Percentiles rank a stretch among this genome's conserved stretches.
phyloP scores from a whole-genome alignment of 2,329 filamentous ascomycete species.

The Xylaria multiplex region DNA sequence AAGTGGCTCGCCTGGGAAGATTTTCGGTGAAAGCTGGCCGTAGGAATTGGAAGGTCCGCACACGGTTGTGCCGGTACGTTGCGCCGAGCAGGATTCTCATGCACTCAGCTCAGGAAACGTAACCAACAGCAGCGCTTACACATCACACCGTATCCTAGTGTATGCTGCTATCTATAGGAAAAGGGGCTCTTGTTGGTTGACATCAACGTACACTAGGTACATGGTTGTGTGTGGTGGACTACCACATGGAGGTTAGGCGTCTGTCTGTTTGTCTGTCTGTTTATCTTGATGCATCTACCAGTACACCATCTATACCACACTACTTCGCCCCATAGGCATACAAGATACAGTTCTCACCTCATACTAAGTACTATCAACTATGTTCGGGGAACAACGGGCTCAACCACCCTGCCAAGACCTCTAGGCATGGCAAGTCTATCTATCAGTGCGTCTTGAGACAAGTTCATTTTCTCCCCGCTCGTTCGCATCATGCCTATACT shows the following conservation, averaged over 20 bases:
- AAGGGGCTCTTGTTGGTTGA: background rate
- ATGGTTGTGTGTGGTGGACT: too few species aligned
- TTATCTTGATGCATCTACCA: too few species aligned
- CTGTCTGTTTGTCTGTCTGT: too few species aligned
- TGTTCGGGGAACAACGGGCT: background rate
- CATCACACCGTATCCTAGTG: background rate
- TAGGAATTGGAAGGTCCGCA: constrained; percentile 4
- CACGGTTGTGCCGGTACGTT: constrained; percentile 1
- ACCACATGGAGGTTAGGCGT: too few species aligned
- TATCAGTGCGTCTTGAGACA: background rate
- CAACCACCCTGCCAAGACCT: background rate
- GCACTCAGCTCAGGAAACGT: constrained; percentile 6
- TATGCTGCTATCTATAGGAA: background rate
- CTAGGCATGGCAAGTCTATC: background rate
- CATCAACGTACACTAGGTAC: background rate
- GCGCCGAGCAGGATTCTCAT: constrained; percentile 13
- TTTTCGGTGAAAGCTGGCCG: constrained; percentile 25
- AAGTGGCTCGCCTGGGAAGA: background rate
- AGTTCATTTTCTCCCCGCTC: background rate
- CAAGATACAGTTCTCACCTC: too few species aligned
- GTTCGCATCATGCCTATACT: background rate
- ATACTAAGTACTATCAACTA: too few species aligned
- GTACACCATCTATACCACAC: too few species aligned
- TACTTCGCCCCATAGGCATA: too few species aligned
- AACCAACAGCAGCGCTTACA: constrained; percentile 26